phyloP scores from a whole-genome alignment of 139 green algal species.

The Chlorella vulgaris region DNA sequence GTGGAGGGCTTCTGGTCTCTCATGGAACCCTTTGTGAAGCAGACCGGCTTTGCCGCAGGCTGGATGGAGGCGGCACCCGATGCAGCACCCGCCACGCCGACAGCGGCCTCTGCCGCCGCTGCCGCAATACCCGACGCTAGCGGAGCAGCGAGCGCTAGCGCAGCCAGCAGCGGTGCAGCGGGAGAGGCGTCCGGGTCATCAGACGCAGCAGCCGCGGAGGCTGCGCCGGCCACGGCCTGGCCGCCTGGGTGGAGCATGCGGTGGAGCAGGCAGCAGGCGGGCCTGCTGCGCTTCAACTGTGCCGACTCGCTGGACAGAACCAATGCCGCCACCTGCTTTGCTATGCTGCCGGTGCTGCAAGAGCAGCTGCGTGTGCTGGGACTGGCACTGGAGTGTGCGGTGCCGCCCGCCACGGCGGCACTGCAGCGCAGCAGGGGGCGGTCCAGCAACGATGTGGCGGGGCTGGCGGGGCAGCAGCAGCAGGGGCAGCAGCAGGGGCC shows the following conservation, averaged over 20 bases:
- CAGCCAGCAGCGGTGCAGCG: too few relatives aligned
- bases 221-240: constrained; percentile 27
- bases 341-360: constrained; percentile 57
- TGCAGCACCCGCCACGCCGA: background rate
- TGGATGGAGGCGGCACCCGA: constrained; percentile 7
- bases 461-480: constrained; percentile 11
- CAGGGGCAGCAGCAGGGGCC: background rate
- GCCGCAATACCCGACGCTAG: too few relatives aligned
- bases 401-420: constrained; percentile 29
- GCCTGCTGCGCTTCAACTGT: constrained; percentile 95
- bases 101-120: background rate
- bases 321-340: constrained; percentile 96
- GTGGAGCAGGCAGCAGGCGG: constrained; percentile 67
- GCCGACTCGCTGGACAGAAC: constrained; percentile 97
- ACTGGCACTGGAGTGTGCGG: constrained; percentile 54
- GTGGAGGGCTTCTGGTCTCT: constrained; percentile 91
- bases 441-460: constrained; percentile 9
- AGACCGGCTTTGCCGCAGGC: constrained; percentile 24
- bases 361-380: constrained; percentile 69
- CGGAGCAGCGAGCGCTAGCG: too few relatives aligned
- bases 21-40: constrained; percentile 56
- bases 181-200: too few relatives aligned
- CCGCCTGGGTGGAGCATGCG: constrained; percentile 53
- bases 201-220: background rate
- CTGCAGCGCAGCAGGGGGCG: constrained; percentile 29